These are phyloP conservation scores for Cyclotella atomus DNA, from an alignment of 108 stramenopile species.

Conservation along the genomic window DNA sequence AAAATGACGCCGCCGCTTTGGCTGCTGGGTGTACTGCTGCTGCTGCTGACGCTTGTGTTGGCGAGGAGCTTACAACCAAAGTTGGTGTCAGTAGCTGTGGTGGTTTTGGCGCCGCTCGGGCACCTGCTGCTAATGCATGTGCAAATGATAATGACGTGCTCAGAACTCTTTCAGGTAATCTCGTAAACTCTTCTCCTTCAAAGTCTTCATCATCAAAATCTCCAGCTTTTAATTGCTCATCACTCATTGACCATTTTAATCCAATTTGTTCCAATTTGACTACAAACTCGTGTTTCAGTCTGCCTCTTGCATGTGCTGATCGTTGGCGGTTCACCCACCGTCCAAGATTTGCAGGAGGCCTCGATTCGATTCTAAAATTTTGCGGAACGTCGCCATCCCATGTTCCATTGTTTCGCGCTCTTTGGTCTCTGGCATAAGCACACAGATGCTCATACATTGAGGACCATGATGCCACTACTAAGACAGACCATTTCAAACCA, in stretches of 20 bases:
- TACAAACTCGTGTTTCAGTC: slow-evolving; percentile 82
- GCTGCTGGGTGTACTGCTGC: too few species aligned
- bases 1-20: too few species aligned
- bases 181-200: slow-evolving; percentile 22
- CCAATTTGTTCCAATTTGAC: slow-evolving; percentile 70
- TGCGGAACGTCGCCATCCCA: slow-evolving; percentile 91
- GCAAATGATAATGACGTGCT: neutral
- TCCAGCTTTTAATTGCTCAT: slow-evolving; percentile 10
- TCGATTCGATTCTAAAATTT: slow-evolving; percentile 69
- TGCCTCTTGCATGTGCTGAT: slow-evolving; percentile 74
- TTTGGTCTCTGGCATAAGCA: slow-evolving; percentile 61
- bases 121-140: neutral
- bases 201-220: slow-evolving; percentile 12
- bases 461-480: slow-evolving; percentile 83
- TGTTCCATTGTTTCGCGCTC: slow-evolving; percentile 45
- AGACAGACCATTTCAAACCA: slow-evolving; percentile 88
- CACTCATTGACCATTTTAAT: slow-evolving; percentile 67
- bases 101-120: neutral
- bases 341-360: slow-evolving; percentile 77
- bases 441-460: slow-evolving; percentile 80
- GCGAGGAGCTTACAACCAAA: too few species aligned
- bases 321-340: slow-evolving; percentile 90
- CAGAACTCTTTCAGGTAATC: neutral
- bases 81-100: neutral
- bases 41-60: too few species aligned